These are phyloP conservation scores for Volvariella volvacea DNA, from an alignment of 1,284 basidiomycete species.

Conservation along the genomic window DNA sequence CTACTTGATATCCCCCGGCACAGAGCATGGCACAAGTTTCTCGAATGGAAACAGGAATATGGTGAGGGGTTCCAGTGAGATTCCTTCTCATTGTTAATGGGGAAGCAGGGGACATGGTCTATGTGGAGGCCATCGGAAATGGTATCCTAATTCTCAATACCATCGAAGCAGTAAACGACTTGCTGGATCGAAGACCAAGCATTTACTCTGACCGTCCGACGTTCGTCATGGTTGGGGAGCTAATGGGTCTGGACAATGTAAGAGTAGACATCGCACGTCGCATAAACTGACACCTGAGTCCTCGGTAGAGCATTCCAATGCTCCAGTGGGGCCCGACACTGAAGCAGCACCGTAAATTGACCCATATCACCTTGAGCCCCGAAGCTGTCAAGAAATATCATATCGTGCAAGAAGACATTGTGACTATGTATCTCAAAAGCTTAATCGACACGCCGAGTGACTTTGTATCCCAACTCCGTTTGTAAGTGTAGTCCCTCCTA, in stretches of 20 bases:
- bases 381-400: slow-evolving; percentile 21
- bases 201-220: slow-evolving; percentile 28
- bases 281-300: no score
- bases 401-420: slow-evolving; percentile 18
- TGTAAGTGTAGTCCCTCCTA: slow-evolving; percentile 17
- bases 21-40: slow-evolving; percentile 13
- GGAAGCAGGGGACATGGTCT: slow-evolving; percentile 16
- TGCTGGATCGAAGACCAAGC: slow-evolving; percentile 23
- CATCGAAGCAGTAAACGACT: slow-evolving; percentile 20
- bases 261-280: no score
- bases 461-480: slow-evolving; percentile 22
- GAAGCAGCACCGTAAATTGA: slow-evolving; percentile 19
- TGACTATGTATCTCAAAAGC: slow-evolving; percentile 18
- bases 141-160: slow-evolving; percentile 25
- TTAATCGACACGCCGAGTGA: slow-evolving; percentile 21
- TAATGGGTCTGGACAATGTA: slow-evolving; percentile 26
- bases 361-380: slow-evolving; percentile 17
- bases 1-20: slow-evolving; percentile 13
- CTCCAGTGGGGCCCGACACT: slow-evolving; percentile 11
- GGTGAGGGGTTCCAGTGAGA: neutral
- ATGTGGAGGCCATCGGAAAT: slow-evolving; percentile 20
- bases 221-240: slow-evolving; percentile 26
- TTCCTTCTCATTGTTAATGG: slow-evolving; percentile 3
- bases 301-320: slow-evolving; percentile 1
- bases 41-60: slow-evolving; percentile 15